Percentiles rank a stretch among this genome's conserved stretches.
Evolutionary conservation across 352 stramenopile genomes (phyloP).

Genomic region (Globisporangium abappressorium): DNA sequence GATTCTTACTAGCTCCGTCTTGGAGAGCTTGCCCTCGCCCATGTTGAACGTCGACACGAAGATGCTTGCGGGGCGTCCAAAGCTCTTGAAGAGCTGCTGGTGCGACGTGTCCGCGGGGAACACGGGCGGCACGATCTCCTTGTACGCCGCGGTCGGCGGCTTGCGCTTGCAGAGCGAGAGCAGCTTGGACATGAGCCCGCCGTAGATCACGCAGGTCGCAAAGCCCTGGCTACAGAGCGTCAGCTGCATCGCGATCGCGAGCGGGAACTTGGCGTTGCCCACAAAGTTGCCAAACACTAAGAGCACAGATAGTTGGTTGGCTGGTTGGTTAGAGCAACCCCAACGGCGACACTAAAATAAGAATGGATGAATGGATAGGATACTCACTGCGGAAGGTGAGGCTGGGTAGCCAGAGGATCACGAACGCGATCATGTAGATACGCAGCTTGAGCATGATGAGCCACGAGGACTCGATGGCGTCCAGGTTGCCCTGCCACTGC

Average conservation of each 20-base stretch:
- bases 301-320: constrained; percentile 1
- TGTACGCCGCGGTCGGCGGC: constrained; percentile 24
- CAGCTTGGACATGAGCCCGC: constrained; percentile 41
- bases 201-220: constrained; percentile 63
- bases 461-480: constrained; percentile 62
- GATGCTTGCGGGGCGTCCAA: constrained; percentile 52
- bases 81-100: constrained; percentile 26
- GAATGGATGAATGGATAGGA: not conserved
- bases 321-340: not conserved
- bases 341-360: not conserved
- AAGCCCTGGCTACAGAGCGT: constrained; percentile 65
- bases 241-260: constrained; percentile 66
- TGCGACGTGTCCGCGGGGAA: constrained; percentile 25
- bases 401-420: constrained; percentile 65
- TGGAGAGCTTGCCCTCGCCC: constrained; percentile 60
- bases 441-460: constrained; percentile 60
- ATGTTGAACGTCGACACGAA: constrained; percentile 88
- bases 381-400: constrained; percentile 58
- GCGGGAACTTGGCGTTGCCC: constrained; percentile 36
- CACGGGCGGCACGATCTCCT: constrained; percentile 31
- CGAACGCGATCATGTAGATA: constrained; percentile 71
- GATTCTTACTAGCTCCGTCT: constrained; percentile 34
- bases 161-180: constrained; percentile 27
- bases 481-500: constrained; percentile 47
- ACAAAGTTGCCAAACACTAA: constrained; percentile 50